A percentile compares a stretch with the other conserved stretches of the same genome.
Evolutionary conservation across 768 basidiomycete species (phyloP).

Genomic region (Kwoniella shandongensis): DNA sequence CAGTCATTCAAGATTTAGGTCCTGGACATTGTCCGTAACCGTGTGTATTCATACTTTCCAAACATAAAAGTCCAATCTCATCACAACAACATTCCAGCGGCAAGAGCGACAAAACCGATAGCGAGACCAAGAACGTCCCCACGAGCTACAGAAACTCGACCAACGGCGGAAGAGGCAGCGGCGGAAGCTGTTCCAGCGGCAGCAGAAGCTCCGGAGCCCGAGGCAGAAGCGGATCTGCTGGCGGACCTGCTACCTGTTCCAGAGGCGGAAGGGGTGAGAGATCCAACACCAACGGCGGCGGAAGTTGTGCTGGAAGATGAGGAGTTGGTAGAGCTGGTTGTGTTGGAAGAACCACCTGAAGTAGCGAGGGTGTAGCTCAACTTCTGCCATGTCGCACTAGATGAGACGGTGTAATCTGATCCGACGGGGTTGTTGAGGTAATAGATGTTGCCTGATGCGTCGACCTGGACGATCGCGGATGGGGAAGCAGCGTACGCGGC

Average conservation of each 20-base stretch:
- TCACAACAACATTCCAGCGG: slow-evolving; percentile 25
- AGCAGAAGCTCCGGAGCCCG: slow-evolving; percentile 10
- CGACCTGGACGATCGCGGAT: slow-evolving; percentile 48
- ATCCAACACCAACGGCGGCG: slow-evolving; percentile 15
- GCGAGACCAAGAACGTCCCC: slow-evolving; percentile 21
- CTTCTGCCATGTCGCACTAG: slow-evolving; percentile 48
- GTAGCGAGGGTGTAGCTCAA: slow-evolving; percentile 48
- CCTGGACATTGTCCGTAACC: too few species aligned
- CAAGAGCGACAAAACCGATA: slow-evolving; percentile 21
- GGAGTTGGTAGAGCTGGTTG: slow-evolving; percentile 12
- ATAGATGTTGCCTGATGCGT: slow-evolving; percentile 47
- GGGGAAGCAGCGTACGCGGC: slow-evolving; percentile 52
- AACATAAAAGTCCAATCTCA: background rate
- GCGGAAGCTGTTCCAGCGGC: slow-evolving; percentile 1
- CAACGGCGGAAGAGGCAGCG: slow-evolving; percentile 15
- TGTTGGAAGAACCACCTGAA: slow-evolving; percentile 21
- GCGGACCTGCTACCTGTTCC: slow-evolving; percentile 1
- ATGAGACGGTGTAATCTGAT: slow-evolving; percentile 41
- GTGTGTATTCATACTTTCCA: too few species aligned
- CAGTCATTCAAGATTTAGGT: too few species aligned
- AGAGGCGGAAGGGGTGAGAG: slow-evolving; percentile 14
- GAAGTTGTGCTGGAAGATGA: slow-evolving; percentile 17
- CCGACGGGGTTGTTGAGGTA: slow-evolving; percentile 44
- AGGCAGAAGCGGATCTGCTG: slow-evolving; percentile 2
- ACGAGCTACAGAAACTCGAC: slow-evolving; percentile 1